phyloP scores from a whole-genome alignment of 2,329 filamentous ascomycete species.

The Cladosporium sp. region DNA sequence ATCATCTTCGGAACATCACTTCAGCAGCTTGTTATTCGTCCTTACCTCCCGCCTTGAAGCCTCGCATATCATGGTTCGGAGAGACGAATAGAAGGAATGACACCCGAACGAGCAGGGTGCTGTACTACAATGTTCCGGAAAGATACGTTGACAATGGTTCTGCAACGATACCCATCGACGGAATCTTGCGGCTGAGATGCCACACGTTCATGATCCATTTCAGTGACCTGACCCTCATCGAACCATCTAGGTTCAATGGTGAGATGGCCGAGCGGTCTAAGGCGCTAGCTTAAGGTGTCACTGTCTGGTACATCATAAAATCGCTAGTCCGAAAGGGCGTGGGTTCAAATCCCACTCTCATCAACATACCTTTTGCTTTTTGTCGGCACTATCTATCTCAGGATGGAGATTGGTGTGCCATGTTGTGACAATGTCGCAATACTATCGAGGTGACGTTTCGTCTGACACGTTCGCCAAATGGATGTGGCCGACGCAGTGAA shows the following conservation, averaged over 20 bases:
- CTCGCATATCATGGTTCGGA: background rate
- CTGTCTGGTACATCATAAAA: background rate
- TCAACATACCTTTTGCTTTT: constrained; percentile 13
- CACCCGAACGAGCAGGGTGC: background rate
- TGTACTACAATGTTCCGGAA: background rate
- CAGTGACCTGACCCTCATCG: background rate
- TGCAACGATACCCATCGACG: background rate
- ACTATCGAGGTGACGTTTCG: background rate
- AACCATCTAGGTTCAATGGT: constrained; percentile 10
- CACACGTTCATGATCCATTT: background rate
- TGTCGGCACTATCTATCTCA: background rate
- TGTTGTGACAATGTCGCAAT: background rate
- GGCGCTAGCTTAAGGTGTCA: constrained; percentile 17
- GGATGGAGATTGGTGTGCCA: background rate
- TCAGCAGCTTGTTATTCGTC: background rate
- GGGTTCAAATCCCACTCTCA: constrained; percentile 20
- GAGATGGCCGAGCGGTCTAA: constrained; percentile 20
- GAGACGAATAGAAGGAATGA: background rate
- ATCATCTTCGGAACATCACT: background rate
- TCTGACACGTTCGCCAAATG: background rate
- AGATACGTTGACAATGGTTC: background rate
- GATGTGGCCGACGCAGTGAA: background rate
- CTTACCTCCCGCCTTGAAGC: background rate
- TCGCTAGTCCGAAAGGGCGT: constrained; percentile 19
- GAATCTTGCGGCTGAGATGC: background rate